Evolutionary conservation across 2,329 filamentous ascomycete genomes (phyloP).

Genomic region (Alternaria viburni): DNA sequence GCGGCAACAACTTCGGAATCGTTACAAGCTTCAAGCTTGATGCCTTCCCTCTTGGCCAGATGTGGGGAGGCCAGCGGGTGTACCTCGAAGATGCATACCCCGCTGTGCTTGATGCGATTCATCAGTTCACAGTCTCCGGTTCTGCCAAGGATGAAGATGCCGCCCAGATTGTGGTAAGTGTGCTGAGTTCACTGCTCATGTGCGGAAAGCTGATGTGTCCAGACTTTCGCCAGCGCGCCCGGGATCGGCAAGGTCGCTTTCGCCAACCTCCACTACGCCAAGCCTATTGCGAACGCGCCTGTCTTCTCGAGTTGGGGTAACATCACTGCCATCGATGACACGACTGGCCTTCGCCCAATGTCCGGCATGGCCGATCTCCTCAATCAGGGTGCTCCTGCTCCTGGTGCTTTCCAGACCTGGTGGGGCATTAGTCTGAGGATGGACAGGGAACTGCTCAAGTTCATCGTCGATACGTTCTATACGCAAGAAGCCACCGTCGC

Average conservation of each 20-base stretch:
- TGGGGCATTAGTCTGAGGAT: slow-evolving; percentile 29
- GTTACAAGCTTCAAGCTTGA: slow-evolving; percentile 35
- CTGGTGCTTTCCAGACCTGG: slow-evolving; percentile 21
- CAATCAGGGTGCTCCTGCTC: slow-evolving; percentile 13
- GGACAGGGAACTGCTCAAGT: slow-evolving; percentile 16
- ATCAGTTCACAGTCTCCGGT: slow-evolving; percentile 16
- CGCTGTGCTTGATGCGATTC: slow-evolving; percentile 19
- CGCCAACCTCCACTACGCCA: slow-evolving; percentile 29
- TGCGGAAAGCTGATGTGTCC: neutral
- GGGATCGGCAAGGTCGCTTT: slow-evolving; percentile 23
- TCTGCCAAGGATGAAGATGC: slow-evolving; percentile 22
- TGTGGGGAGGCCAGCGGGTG: slow-evolving; percentile 31
- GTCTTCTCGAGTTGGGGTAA: slow-evolving; percentile 32
- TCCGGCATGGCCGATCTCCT: slow-evolving; percentile 22
- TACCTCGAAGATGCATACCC: slow-evolving; percentile 17
- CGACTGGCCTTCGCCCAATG: slow-evolving; percentile 27
- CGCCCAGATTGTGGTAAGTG: slow-evolving; percentile 26
- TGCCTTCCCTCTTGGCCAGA: slow-evolving; percentile 23
- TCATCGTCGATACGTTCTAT: slow-evolving; percentile 20
- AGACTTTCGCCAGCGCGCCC: slow-evolving; percentile 31
- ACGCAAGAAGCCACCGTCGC: slow-evolving; percentile 17
- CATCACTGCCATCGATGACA: slow-evolving; percentile 29
- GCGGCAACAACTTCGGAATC: slow-evolving; percentile 41
- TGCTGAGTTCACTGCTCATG: neutral
- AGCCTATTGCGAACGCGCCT: slow-evolving; percentile 30